Percentiles rank a stretch among this genome's conserved stretches.
phyloP scores from a whole-genome alignment of 1,284 basidiomycete genomes.

The Leccinum colubrinum region DNA sequence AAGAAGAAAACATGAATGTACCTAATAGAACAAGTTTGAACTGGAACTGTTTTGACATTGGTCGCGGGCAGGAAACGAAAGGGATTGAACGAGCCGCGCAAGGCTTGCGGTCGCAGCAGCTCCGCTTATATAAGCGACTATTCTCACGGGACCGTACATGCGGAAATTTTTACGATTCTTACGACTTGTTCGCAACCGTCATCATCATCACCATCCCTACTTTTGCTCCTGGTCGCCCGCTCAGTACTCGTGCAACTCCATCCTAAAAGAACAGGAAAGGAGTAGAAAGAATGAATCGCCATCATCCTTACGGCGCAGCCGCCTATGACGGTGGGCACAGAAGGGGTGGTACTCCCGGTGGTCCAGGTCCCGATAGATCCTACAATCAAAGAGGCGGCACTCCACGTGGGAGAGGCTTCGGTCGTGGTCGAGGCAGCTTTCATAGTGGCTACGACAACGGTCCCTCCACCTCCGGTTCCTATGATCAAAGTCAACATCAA shows the following conservation, averaged over 20 bases:
- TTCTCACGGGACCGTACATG: constrained; percentile 28
- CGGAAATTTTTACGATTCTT: constrained; percentile 28
- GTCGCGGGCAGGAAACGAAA: constrained; percentile 21
- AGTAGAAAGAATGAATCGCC: constrained; percentile 65
- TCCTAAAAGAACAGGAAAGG: constrained; percentile 29
- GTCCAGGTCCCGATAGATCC: constrained; percentile 69
- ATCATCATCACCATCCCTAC: constrained; percentile 27
- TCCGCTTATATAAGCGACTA: constrained; percentile 22
- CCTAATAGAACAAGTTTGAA: constrained; percentile 93
- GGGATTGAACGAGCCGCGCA: too few species aligned
- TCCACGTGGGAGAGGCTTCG: constrained; percentile 61
- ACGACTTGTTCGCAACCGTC: constrained; percentile 22
- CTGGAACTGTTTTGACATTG: constrained; percentile 82
- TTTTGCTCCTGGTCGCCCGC: constrained; percentile 23
- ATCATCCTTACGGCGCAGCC: constrained; percentile 72
- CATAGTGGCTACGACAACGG: constrained; percentile 52
- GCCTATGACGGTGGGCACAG: constrained; percentile 63
- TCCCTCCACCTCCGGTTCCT: constrained; percentile 35
- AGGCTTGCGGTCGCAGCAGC: constrained; percentile 1
- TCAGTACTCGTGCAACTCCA: constrained; percentile 30
- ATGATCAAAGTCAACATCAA: constrained; percentile 63
- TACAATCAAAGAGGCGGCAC: constrained; percentile 64
- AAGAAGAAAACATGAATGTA: constrained; percentile 33
- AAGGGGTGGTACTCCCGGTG: constrained; percentile 61
- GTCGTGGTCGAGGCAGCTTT: constrained; percentile 57